Evolutionary conservation across 441 rosid species (phyloP).

Genomic region (Aleurites moluccanus): DNA sequence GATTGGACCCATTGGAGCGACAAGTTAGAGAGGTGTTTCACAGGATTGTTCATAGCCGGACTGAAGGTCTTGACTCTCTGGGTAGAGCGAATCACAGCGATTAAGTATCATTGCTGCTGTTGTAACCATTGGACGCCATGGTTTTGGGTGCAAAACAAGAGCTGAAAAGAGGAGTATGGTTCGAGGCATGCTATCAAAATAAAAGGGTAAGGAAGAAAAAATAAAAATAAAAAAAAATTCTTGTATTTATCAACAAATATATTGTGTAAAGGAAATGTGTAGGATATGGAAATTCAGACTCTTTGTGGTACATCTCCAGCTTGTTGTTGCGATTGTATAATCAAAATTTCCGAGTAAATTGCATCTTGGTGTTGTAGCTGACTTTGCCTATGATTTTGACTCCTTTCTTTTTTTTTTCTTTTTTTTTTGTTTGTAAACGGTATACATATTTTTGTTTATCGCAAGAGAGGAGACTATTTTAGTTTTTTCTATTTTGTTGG

Average conservation of each 20-base stretch:
- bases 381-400: slow-evolving; percentile 25
- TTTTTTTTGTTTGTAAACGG: slow-evolving; percentile 5
- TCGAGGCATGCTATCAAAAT: slow-evolving; percentile 23
- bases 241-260: slow-evolving; percentile 34
- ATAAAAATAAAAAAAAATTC: slow-evolving; percentile 1
- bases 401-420: neutral
- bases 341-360: slow-evolving; percentile 38
- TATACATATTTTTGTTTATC: slow-evolving; percentile 5
- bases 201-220: slow-evolving; percentile 32
- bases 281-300: slow-evolving; percentile 32
- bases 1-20: slow-evolving; percentile 72
- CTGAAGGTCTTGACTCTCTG: slow-evolving; percentile 65
- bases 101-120: neutral
- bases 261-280: slow-evolving; percentile 47
- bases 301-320: slow-evolving; percentile 34
- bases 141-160: slow-evolving; percentile 3
- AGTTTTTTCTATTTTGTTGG: neutral
- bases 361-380: slow-evolving; percentile 37
- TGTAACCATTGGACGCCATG: neutral
- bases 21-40: slow-evolving; percentile 83
- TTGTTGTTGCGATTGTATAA: slow-evolving; percentile 44
- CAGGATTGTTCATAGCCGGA: slow-evolving; percentile 75
- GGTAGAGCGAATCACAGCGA: slow-evolving; percentile 34
- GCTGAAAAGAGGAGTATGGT: slow-evolving; percentile 3
- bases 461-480: neutral